Evolutionary conservation across 1,139 yeast species (phyloP), one percentile per base, ranked within the genome.

Genomic region (Magnusiomyces suaveolens): DNA sequence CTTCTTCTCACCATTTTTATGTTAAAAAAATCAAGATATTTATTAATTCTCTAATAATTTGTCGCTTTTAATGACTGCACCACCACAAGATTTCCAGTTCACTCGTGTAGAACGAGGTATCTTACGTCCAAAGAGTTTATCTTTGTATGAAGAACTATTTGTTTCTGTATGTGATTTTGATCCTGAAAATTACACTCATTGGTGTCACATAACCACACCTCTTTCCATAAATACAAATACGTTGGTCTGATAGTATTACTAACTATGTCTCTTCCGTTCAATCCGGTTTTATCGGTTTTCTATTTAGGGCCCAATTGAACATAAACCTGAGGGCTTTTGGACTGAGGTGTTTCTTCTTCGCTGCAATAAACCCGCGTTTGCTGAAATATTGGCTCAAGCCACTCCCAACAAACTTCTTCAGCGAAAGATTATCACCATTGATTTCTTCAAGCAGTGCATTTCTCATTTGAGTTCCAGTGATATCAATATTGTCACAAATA

Each of bases 311-410:
- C 47, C 52, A 43, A 51, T 43, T 41, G 59, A 54, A 43, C 26
- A 12, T 25, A 54, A 55, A 44, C 25, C 60, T 0, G 67, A 67
- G 3, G 72, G 70, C 12, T 72, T 62, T 58, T 72, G 75, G 75
- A 66, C 66, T 26, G 75, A 72, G 57, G 64, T 72, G 50, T 72
- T 68, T 56, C 56, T 72, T 16, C 62, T 72, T 51, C 65, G 65
- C 24, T 69, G 70, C 50, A 64, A 68, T 51, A 60, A 57, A 47
- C 50, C 57, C 20, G 69, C 65, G 29, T 60, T 72, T 52, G 50
- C 54, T 21, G 58, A 59, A 3, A 57, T 56, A 1, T 53, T 72
- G 21, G 57, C 57, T 10, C 51, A 52, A 1, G 48, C 63, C 24
- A 49, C 67, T 2, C 58, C 66, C 1, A 71, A 67, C 21, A 56